Evolutionary conservation across 257 asterid species (phyloP).

Genomic region (Solanum boliviense): DNA sequence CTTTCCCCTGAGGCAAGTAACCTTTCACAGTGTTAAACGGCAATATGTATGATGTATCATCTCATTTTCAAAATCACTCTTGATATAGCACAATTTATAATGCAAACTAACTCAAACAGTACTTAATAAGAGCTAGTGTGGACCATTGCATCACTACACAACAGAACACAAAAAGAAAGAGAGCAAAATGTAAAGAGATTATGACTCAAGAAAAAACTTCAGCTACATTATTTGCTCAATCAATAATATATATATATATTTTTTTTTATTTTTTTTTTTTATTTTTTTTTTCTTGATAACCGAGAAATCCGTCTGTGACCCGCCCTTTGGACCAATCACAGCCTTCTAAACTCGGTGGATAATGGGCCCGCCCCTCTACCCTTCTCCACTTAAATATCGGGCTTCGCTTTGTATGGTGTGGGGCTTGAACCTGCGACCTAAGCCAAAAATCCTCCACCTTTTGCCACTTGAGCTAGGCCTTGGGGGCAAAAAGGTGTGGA

Average conservation of each 20-base stretch:
- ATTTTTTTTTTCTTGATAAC: no score
- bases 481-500: no score
- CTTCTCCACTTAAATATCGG: no score
- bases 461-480: no score
- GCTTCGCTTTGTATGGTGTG: no score
- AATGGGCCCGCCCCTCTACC: no score
- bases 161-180: not conserved
- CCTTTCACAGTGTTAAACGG: not conserved
- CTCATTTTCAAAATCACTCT: not conserved
- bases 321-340: no score
- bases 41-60: not conserved
- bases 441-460: no score
- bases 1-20: conserved; percentile 16
- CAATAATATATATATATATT: not conserved
- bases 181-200: not conserved
- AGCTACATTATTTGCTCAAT: not conserved
- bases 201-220: not conserved
- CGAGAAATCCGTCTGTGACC: no score
- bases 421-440: no score
- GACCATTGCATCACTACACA: not conserved
- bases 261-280: no score
- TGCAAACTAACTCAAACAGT: not conserved
- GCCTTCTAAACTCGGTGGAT: no score
- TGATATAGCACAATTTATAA: not conserved
- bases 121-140: not conserved